Conservation (phyloP, 371 early-diverging fungal genomes). For the Haplosporangium sp. region DNA sequence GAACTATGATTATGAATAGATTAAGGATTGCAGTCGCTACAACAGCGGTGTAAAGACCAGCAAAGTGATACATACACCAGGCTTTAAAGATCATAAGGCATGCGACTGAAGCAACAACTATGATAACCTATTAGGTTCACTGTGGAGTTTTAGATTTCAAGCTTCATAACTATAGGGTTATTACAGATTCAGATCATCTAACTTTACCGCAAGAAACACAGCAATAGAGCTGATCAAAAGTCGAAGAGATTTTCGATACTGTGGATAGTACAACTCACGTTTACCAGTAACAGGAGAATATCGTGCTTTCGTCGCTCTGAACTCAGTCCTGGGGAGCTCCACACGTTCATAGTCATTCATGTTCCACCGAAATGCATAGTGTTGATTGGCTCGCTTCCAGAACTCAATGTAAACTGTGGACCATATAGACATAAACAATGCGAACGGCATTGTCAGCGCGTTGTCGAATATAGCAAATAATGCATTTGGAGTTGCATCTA, state of each 20-base stretch:
- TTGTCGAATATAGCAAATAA: constrained; percentile 71
- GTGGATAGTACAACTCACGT: constrained; percentile 59
- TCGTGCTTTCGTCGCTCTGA: constrained; percentile 53
- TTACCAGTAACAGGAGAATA: constrained; percentile 63
- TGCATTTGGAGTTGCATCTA: constrained; percentile 34
- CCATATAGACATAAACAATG: constrained; percentile 69
- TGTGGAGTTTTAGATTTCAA: too few species aligned
- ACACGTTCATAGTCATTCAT: constrained; percentile 58
- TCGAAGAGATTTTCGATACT: constrained; percentile 27
- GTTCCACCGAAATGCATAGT: constrained; percentile 66
- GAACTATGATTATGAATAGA: constrained; percentile 42
- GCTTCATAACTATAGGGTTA: too few species aligned
- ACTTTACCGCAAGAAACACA: constrained; percentile 38
- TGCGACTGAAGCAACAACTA: constrained; percentile 45
- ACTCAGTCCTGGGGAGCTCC: constrained; percentile 65
- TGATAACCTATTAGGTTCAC: constrained; percentile 14
- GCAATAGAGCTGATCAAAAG: constrained; percentile 30
- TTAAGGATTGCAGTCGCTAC: constrained; percentile 46
- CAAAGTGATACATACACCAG: constrained; percentile 30
- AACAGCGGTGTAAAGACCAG: constrained; percentile 23
- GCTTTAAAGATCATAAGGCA: constrained; percentile 49
- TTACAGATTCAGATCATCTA: neutral
- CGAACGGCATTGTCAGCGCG: constrained; percentile 63
- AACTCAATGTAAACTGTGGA: constrained; percentile 68
- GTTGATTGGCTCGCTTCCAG: constrained; percentile 68